phyloP scores from a whole-genome alignment of 139 green algal species.

The Closterium sp. region DNA sequence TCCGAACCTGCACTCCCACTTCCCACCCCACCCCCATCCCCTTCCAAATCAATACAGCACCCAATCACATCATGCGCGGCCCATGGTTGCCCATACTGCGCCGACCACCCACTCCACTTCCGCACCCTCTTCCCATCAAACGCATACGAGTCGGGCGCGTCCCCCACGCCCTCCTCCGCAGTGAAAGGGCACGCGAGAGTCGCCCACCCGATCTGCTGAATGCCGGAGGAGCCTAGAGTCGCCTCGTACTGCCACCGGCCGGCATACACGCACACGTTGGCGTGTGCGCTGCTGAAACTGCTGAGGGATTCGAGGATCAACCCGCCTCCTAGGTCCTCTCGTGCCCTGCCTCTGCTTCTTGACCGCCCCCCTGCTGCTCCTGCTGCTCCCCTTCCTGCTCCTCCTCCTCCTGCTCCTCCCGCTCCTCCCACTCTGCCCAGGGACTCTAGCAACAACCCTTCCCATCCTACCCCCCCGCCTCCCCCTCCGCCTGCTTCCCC shows the following conservation, averaged over 20 bases:
- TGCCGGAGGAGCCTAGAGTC: conserved; percentile 67
- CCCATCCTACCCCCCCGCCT: too few species aligned
- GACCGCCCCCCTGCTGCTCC: neutral
- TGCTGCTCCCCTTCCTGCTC: neutral
- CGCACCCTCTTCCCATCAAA: conserved; percentile 78
- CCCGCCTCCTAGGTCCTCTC: conserved; percentile 9
- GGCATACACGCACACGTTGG: conserved; percentile 69
- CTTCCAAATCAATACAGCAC: conserved; percentile 81
- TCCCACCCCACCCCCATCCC: conserved; percentile 20
- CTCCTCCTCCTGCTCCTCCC: too few species aligned
- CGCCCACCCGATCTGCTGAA: conserved; percentile 89
- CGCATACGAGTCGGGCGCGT: conserved; percentile 79
- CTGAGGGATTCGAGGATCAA: conserved; percentile 34
- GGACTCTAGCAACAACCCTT: too few species aligned
- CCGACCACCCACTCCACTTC: conserved; percentile 80
- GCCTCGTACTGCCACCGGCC: conserved; percentile 80
- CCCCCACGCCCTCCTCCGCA: conserved; percentile 87
- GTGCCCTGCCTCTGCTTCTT: neutral
- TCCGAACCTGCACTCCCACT: too few species aligned
- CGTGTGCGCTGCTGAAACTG: conserved; percentile 73
- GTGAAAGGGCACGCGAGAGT: conserved; percentile 82
- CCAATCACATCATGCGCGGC: conserved; percentile 83
- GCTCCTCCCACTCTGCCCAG: too few species aligned
- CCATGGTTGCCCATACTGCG: conserved; percentile 74
- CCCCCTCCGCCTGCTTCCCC: too few species aligned